Evolutionary conservation across 345 rosid genomes (phyloP).

Genomic region (Acer yangbiense): DNA sequence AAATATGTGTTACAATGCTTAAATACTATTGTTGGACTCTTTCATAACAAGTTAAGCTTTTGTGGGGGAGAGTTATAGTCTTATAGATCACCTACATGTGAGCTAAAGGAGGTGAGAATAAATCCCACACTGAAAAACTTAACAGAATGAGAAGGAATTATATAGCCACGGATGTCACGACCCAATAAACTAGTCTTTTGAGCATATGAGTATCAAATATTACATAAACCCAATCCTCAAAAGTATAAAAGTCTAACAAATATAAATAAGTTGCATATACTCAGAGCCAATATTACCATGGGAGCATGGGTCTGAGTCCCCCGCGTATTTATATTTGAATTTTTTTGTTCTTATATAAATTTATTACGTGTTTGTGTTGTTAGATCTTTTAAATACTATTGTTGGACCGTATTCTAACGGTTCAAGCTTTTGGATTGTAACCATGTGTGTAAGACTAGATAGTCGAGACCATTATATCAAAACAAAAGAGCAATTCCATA

Average conservation of each 20-base stretch:
- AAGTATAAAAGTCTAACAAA: not conserved
- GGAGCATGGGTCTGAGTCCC: not conserved
- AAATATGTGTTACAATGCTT: not conserved
- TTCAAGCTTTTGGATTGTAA: not conserved
- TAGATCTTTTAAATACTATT: not conserved
- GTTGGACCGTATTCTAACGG: not conserved
- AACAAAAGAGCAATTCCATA: slow-evolving; percentile 8
- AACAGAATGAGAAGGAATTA: not conserved
- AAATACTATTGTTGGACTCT: not conserved
- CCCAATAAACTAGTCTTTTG: not conserved
- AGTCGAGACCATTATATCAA: not conserved
- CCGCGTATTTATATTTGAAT: not conserved
- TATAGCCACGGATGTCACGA: not conserved
- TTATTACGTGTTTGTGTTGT: not conserved
- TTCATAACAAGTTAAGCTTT: not conserved
- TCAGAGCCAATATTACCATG: not conserved
- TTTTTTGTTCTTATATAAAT: too few species aligned
- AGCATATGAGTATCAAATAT: not conserved
- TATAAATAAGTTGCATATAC: not conserved
- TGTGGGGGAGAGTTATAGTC: too few species aligned
- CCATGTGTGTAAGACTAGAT: not conserved
- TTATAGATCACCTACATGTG: not conserved
- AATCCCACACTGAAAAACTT: not conserved
- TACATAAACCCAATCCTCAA: not conserved
- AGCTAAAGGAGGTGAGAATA: not conserved